phyloP scores from a whole-genome alignment of 352 stramenopile species.

The Phytophthora meadii region DNA sequence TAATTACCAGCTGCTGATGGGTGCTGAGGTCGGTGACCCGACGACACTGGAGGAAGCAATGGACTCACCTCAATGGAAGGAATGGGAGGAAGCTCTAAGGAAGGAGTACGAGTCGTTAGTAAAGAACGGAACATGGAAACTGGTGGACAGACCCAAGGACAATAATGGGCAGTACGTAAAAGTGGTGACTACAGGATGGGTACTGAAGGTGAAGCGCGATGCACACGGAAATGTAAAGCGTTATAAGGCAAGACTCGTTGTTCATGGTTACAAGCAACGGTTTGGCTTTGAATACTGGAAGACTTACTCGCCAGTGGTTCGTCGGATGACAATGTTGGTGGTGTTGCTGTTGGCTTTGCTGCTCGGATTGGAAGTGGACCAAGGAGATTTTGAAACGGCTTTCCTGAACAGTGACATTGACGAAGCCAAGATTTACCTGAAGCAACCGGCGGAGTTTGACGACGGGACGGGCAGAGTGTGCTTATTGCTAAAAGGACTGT shows the following conservation, averaged over 20 bases:
- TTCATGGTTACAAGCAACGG: conserved; percentile 6
- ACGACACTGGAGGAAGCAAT: no score
- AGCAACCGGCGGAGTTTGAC: not conserved
- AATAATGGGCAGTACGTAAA: no score
- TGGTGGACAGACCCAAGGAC: no score
- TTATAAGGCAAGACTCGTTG: not conserved
- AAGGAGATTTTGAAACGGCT: not conserved
- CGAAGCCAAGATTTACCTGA: not conserved
- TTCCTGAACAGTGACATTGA: not conserved
- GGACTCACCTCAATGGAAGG: no score
- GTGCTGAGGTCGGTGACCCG: no score
- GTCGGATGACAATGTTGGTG: not conserved
- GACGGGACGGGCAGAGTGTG: not conserved
- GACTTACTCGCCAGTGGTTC: conserved; percentile 1
- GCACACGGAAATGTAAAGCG: not conserved
- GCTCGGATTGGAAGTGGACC: not conserved
- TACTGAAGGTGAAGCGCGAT: no score
- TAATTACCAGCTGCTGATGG: no score
- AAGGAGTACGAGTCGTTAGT: no score
- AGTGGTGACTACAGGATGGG: no score
- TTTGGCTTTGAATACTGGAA: conserved; percentile 10
- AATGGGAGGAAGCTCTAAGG: no score
- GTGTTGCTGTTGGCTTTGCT: not conserved
- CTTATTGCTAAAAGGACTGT: not conserved
- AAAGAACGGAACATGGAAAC: no score